Evolutionary conservation across 2,329 filamentous ascomycete species (phyloP), one percentile per base, ranked within the genome.

Genomic region (Gaeumannomyces tritici): DNA sequence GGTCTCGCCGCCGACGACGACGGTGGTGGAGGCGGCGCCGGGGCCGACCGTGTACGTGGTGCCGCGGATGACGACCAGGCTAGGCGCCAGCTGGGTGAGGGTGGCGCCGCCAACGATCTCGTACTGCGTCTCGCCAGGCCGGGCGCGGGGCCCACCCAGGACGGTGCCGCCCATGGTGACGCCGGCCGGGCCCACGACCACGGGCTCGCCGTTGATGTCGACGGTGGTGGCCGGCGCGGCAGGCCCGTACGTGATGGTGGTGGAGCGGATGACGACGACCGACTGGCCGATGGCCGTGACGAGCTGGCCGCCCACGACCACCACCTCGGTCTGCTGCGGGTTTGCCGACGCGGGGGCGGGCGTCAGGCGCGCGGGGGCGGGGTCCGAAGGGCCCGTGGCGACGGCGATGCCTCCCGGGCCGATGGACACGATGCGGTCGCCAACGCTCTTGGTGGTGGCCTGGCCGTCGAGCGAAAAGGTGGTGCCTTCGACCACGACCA

Each of bases 101-200:
- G 81, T 83, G 21, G 77, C 80, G 13, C 82, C 82, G 61, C 81
- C 82, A 11, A 81, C 75, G 62, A 83, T 76, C 56, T 77, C 78
- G 67, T 75, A 78, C 2, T 73, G 71, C 1, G 77, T 80, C 15
- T 73, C 73, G 1, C 69, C 71, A 1, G 70, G 60, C 3, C 67
- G 65, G 18, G 76, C 79, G 0, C 67, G 63, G 3, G 69, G 65
- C 0, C 80, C 81, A 24, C 80, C 80, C 0, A 83, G 62, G 0
- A 75, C 78, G 33, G 71, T 73, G 33, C 74, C 74, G 65, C 70
- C 75, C 2, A 79, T 68, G 2, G 74, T 66, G 7, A 83, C 68
- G 26, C 78, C 80, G 0, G 69, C 70, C 3, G 81, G 77, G 0
- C 78, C 81, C 61, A 86, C 73, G 1, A 78, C 75, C 64, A 86